A percentile compares a stretch with the other conserved stretches of the same genome.
phyloP scores from a whole-genome alignment of 306 rosid genomes.

The Purshia tridentata region DNA sequence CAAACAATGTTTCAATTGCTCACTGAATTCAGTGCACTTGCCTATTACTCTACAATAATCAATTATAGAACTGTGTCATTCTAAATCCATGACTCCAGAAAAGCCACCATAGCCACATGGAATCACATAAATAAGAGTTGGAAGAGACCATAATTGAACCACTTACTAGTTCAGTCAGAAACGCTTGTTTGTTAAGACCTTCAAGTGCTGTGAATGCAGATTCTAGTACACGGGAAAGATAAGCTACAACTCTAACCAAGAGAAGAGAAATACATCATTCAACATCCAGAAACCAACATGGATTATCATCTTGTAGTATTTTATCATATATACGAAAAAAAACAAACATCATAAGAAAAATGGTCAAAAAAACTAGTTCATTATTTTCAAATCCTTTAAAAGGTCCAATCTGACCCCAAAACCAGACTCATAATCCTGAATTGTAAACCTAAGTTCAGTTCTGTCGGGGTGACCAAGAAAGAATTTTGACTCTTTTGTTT shows the following conservation, averaged over 20 bases:
- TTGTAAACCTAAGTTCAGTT: background rate
- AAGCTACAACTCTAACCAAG: constrained; percentile 82
- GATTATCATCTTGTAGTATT: background rate
- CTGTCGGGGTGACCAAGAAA: background rate
- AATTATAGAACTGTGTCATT: background rate
- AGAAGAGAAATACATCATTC: constrained; percentile 26
- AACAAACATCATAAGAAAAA: constrained; percentile 6
- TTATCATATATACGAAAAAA: background rate
- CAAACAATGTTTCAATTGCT: background rate
- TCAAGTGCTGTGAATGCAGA: constrained; percentile 94
- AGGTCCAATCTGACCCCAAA: no score
- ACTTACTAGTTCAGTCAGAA: constrained; percentile 80
- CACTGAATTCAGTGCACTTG: background rate
- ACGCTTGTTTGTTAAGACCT: constrained; percentile 98
- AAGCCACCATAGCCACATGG: constrained; percentile 11
- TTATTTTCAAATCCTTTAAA: no score
- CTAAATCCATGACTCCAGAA: background rate
- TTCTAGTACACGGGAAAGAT: constrained; percentile 96
- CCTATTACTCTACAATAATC: background rate
- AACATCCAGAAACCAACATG: constrained; percentile 28
- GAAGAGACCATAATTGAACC: constrained; percentile 17
- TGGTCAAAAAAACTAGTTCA: background rate
- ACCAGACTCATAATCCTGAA: background rate
- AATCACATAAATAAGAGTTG: constrained; percentile 11
- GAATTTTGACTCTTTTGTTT: background rate